A percentile compares a stretch with the other conserved stretches of the same genome.
Conservation (phyloP, 495 filamentous ascomycete species). For the Annulohypoxylon stygium region DNA sequence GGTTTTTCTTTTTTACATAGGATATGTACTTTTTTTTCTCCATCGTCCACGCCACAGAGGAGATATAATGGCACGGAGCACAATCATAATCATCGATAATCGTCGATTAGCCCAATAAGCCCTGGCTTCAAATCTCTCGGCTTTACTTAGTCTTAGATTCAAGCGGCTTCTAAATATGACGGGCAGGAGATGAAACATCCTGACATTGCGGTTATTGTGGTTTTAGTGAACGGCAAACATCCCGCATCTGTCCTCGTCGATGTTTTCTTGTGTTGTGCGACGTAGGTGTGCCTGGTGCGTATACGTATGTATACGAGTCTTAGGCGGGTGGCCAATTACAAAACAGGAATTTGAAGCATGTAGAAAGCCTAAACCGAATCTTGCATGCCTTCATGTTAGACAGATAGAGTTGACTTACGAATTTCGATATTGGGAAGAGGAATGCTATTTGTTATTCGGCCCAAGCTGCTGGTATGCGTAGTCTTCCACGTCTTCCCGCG, state of each 20-base stretch:
- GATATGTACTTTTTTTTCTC: conserved; percentile 6
- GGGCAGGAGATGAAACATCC: conserved; percentile 41
- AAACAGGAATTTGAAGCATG: conserved; percentile 33
- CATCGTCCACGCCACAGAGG: conserved; percentile 38
- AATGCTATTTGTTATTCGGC: conserved; percentile 37
- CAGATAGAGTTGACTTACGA: conserved; percentile 17
- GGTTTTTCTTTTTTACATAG: conserved; percentile 15
- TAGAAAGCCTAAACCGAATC: conserved; percentile 37
- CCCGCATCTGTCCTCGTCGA: conserved; percentile 3
- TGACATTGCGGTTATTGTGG: conserved; percentile 19
- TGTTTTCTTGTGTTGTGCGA: conserved; percentile 1
- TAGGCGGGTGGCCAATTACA: conserved; percentile 15
- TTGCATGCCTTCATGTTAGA: conserved; percentile 4
- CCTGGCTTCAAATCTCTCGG: conserved; percentile 23
- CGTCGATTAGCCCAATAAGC: conserved; percentile 11
- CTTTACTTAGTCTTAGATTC: conserved; percentile 3
- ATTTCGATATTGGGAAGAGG: conserved; percentile 14
- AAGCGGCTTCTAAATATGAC: conserved; percentile 37
- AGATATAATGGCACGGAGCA: conserved; percentile 26
- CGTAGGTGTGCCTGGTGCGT: neutral
- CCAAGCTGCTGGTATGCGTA: conserved; percentile 8
- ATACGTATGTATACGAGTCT: conserved; percentile 25
- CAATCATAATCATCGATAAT: conserved; percentile 3
- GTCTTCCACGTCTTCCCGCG: neutral
- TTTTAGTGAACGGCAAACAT: conserved; percentile 28